A percentile compares a stretch with the other conserved stretches of the same genome.
Evolutionary conservation across 805 yeast species (phyloP).

Genomic region (Hanseniaspora mollemarum): DNA sequence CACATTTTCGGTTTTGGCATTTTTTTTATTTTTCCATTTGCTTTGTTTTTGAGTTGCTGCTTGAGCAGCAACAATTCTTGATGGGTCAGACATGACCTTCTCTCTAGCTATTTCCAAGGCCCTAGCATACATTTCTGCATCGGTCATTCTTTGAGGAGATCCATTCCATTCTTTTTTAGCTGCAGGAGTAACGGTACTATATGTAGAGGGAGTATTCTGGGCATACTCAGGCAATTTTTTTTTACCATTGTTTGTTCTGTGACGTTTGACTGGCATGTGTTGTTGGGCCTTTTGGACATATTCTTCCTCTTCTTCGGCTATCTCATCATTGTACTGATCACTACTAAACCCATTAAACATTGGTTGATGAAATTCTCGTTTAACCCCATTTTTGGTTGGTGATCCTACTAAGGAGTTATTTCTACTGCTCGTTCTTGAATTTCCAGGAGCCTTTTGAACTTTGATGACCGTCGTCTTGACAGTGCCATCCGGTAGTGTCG

Average conservation of each 20-base stretch:
- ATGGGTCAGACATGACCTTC: conserved; percentile 20
- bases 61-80: not conserved
- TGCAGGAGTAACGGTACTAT: not conserved
- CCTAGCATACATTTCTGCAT: conserved; percentile 44
- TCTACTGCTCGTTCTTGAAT: conserved; percentile 19
- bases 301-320: conserved; percentile 1
- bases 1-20: not conserved
- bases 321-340: not conserved
- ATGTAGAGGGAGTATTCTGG: too few relatives aligned
- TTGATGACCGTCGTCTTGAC: conserved; percentile 1
- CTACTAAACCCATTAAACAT: conserved; percentile 10
- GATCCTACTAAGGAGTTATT: conserved; percentile 3
- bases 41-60: not conserved
- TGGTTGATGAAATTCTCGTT: not conserved
- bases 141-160: conserved; percentile 22
- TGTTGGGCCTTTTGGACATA: not conserved
- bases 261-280: not conserved
- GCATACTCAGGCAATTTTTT: not conserved
- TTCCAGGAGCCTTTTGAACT: conserved; percentile 22
- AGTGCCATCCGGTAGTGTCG: conserved; percentile 24
- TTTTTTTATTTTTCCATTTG: not conserved
- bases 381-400: not conserved
- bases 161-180: conserved; percentile 9
- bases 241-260: too few relatives aligned
- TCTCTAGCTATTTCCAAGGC: conserved; percentile 49